Base-by-base conservation (phyloP, 2,329 filamentous ascomycete genomes). In the Aspergillus melleus region DNA sequence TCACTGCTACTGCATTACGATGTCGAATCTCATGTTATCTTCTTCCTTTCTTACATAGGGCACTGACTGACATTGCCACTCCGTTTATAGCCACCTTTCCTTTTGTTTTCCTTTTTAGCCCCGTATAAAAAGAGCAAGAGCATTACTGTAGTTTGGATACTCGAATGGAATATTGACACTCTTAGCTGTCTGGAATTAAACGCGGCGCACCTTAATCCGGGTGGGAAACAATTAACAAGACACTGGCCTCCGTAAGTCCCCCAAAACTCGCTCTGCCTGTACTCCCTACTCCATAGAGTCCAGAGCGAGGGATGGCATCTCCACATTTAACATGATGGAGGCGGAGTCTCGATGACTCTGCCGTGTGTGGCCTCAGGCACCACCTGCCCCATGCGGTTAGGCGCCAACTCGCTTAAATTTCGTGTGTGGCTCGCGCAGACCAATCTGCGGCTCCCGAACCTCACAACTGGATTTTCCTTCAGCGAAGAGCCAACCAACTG, bases 401-500 rank as follows among this genome's bases (percentile, higher is more conserved):
- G 71, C 68, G 70, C 65, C 64, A 62, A 62, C 76, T 78, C 76
- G 76, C 76, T 78, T 78, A 78, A 77, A 77, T 76, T 77, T 77
- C 74, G 72, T 76, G 72, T 74, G 71, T 75, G 73, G 68, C 71
- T 74, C 72, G 66, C 63, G 63, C 57, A 58, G 65, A 61, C 65
- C 60, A 66, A 66, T 61, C 68, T 67, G 68, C 67, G 67, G 65
- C 69, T 66, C 60, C 55, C 59, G 61, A 66, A 66, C 64, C 61
- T 70, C 66, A 66, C 66, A 68, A 69, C 63, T 42, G 59, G 61
- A 65, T 65, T 69, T 70, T 68, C 58, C 63, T 63, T 49, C 59
- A 52, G 56, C 58, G 60, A 59, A 60, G 53, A 58, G 58, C 58
- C 55, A 59, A 44, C 54, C 55, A 39, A 59, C 53, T 51, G 55